Base-by-base conservation (phyloP, 2,329 filamentous ascomycete genomes). In the Calonectria henricotiae region DNA sequence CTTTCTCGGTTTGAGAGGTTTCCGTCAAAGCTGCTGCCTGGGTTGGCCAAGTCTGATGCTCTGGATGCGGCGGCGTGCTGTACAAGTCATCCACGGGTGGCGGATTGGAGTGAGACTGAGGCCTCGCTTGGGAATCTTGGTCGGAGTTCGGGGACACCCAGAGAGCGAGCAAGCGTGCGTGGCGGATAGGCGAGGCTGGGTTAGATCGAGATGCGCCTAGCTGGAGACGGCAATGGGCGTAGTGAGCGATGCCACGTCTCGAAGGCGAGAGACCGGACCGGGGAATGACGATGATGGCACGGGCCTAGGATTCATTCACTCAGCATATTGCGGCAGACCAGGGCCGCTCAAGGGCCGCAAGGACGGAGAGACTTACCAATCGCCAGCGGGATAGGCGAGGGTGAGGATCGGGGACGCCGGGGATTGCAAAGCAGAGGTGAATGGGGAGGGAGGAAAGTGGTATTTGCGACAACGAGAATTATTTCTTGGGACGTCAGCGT, bases 381-480 rank as follows among this genome's bases (percentile, higher is more conserved):
- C 51, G 62, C 62, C 58, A 54, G 37, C 62, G 23, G 23, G n/a
- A 47, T 30, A 30, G 47, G 54, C 15, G 49, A 61, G 43, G 43
- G 51, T 49, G 55, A 65, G 63, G n/a, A 44, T 67, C 70, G 67
- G 67, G 44, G 63, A 64, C 41, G 30, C 65, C 69, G 65, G 49
- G 49, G 37, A 54, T 35, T 39, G 63, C 23, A 60, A 17, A 20
- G 30, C 39, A 46, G 62, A 60, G 41, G 37, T 58, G 58, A 47
- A 49, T 27, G 32, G 25, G 27, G 51, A 62, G 47, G 27, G 44
- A 62, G 43, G 37, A 43, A 54, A 60, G 32, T 43, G 55, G 58
- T 66, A 71, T 69, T 70, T 58, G 67, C 67, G 58, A 69, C 39
- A 49, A 65, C 63, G 37, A 51, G 55, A 46, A 41, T 64, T 63